Percentiles rank a stretch among this genome's conserved stretches.
Conservation (phyloP, 768 basidiomycete species). For the Leccinum imitatum region DNA sequence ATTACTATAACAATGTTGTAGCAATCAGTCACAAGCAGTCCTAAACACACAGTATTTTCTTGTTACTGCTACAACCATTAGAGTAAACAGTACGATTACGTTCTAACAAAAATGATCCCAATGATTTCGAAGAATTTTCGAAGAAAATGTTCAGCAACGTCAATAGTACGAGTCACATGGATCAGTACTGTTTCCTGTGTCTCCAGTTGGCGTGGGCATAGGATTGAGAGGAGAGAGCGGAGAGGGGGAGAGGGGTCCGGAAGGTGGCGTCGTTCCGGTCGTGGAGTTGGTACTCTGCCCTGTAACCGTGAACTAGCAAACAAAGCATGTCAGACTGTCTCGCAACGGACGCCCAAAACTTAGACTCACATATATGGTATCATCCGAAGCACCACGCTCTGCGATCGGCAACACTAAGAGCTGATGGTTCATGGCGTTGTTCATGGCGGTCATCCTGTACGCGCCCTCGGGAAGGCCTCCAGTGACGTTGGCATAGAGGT, state of each 20-base stretch:
- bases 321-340: constrained; percentile 5
- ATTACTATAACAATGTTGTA: neutral
- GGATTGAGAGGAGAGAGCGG: neutral
- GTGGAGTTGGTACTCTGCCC: constrained; percentile 14
- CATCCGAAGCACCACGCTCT: constrained; percentile 43
- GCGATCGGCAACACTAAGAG: constrained; percentile 36
- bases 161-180: constrained; percentile 4
- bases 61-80: constrained; percentile 2
- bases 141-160: neutral
- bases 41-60: neutral
- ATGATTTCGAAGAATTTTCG: neutral
- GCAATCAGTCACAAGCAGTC: neutral
- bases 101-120: constrained; percentile 1
- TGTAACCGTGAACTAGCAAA: constrained; percentile 29
- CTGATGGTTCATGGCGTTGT: constrained; percentile 49
- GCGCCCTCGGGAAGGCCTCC: constrained; percentile 54
- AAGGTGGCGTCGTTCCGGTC: constrained; percentile 2
- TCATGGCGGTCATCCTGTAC: constrained; percentile 47
- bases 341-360: neutral
- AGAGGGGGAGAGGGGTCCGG: constrained; percentile 1
- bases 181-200: constrained; percentile 1
- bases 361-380: constrained; percentile 39
- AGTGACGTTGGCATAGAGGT: constrained; percentile 46
- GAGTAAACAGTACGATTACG: constrained; percentile 11
- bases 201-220: neutral